These are phyloP conservation scores for Albifimbria verrucaria DNA, from an alignment of 2,329 filamentous ascomycete species.

Conservation along the genomic window DNA sequence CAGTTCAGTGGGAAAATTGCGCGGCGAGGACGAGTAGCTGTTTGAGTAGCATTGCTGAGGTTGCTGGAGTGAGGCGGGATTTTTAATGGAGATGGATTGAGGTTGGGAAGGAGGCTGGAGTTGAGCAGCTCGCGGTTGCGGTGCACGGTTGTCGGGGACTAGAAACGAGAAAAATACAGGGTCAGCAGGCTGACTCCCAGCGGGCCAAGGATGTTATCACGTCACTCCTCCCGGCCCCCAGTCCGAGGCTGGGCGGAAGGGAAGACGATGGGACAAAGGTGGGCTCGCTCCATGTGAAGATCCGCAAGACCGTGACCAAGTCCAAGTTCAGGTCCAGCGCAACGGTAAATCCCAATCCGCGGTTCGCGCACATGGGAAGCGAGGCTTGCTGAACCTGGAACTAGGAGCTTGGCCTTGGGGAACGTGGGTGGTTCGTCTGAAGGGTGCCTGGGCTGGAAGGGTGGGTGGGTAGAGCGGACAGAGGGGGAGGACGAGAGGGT, in stretches of 20 bases:
- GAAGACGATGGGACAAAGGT: neutral
- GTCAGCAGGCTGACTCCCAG: neutral
- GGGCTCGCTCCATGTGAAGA: neutral
- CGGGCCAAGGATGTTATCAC: neutral
- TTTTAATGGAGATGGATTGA: neutral
- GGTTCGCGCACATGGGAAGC: neutral
- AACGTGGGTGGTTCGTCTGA: no score
- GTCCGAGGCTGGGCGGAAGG: neutral
- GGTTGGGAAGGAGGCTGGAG: neutral
- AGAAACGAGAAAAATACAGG: neutral
- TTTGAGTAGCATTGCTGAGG: slow-evolving; percentile 7
- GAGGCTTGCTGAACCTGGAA: neutral
- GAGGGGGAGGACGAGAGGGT: neutral
- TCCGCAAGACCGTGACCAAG: neutral
- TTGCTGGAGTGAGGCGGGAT: neutral
- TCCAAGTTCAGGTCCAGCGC: neutral
- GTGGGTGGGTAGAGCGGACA: neutral
- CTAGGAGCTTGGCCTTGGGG: neutral
- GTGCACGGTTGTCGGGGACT: neutral
- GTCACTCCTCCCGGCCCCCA: neutral
- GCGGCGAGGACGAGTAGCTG: slow-evolving; percentile 39
- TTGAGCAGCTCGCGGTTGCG: neutral
- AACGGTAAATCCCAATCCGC: neutral
- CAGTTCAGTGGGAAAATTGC: slow-evolving; percentile 47
- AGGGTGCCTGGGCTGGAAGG: neutral